Base-by-base conservation (phyloP, 345 rosid genomes). In the Hypericum perforatum region DNA sequence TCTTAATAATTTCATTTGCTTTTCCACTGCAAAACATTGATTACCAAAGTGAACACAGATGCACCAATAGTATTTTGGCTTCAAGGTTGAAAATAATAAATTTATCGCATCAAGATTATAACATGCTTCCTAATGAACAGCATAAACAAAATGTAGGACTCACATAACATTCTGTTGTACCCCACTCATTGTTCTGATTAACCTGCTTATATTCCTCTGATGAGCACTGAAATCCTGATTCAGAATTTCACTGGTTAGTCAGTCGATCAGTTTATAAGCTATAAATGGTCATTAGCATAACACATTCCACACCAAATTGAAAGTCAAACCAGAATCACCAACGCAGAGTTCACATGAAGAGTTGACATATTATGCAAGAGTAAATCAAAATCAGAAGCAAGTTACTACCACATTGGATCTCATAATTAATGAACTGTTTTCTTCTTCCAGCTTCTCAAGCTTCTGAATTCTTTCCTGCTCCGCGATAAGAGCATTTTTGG, bases 161-260 rank as follows among this genome's bases (percentile, higher is more conserved):
- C 69, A 92, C 98, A 82, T 78, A 43, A 88, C 89, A 61, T 74
- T 88, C 36, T 88, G 90, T 67, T 60, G 70, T 58, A 68, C 71
- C 43, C 84, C 88, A 63, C 78, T 63, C 58, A 87, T 85, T 72
- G 81, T 89, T 65, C 66, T 79, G 55, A 80, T 63, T 63, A 69
- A 54, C 73, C 94, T 85, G 48, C 70, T 63, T 56, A 92, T 72
- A 53, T 67, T 79, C 56, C 76, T 77, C 61, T 81, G 86, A 56
- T 68, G 67, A 62, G 74, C 70, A 71, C 78, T 60, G 66, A 82
- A 85, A 74, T 82, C 79, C 95, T 91, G 60, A 57, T 45, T 53
- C 54, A 40, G 63, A 42, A 38, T 11, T 13, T 53, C 12, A 37
- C 11, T 55, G 61, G 16, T 43, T 14, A 45, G 11, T 15, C 36